Base-by-base conservation (phyloP, 345 rosid genomes). In the Ceriops decandra region DNA sequence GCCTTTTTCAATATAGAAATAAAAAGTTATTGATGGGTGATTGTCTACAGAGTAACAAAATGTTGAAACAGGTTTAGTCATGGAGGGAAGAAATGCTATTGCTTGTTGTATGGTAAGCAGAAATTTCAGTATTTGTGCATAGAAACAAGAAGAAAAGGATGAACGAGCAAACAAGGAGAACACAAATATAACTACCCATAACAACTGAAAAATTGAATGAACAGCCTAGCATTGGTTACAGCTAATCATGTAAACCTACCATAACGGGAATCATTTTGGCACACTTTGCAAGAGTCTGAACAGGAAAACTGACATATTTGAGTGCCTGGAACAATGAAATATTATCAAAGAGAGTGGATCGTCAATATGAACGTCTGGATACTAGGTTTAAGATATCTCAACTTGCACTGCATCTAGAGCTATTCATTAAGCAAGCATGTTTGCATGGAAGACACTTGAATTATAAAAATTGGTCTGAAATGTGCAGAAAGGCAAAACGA, bases 211-310 rank as follows among this genome's bases (percentile, higher is more conserved):
- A 22, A 22, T 54, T 22, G 58, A 54, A 22, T 22, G 58, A 22
- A 22, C 24, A 22, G 21, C 21, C 4, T 13, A 9, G 0, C 30
- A 54, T 22, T 54, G 59, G 6, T 9, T 24, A 27, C 10, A 46
- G 28, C 11, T 36, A 20, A 30, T 47, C 58, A 20, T 30, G 13
- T 33, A n/a, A 79, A 66, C 92, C 75, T 77, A 91, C 98, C 96
- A 91, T 91, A 27, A 93, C 98, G 68, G 98, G 97, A 75, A 93
- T 91, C 98, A 93, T 93, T 80, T 93, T 93, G 49, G 96, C 96
- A 79, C 97, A 93, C 80, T 93, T 93, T 2, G 98, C 96, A 69
- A 91, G 84, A 32, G 96, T 91, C 82, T 93, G 97, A 58, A 93
- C 89, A 0, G 97, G 98, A 79, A 93, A 93, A 72, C 97, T 93